Evolutionary conservation across 257 asterid genomes (phyloP).

Genomic region (Solanum peruvianum): DNA sequence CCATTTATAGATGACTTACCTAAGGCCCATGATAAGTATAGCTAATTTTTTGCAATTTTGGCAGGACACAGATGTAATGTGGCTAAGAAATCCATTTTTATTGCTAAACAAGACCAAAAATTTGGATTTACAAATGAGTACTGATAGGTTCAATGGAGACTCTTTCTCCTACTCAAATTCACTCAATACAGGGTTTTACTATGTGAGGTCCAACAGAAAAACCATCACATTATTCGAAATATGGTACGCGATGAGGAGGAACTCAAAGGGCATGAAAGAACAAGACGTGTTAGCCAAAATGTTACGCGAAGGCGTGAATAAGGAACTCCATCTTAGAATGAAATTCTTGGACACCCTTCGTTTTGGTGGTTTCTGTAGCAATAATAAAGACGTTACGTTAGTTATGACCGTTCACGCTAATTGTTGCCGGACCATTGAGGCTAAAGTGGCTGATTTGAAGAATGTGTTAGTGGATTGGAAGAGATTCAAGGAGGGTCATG

Average conservation of each 20-base stretch:
- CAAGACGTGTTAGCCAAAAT: slow-evolving; percentile 47
- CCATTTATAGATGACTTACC: neutral
- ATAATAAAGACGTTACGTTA: slow-evolving; percentile 11
- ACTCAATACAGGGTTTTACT: slow-evolving; percentile 66
- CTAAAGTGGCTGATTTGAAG: slow-evolving; percentile 50
- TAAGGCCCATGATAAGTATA: neutral
- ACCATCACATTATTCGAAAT: slow-evolving; percentile 37
- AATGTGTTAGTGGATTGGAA: slow-evolving; percentile 48
- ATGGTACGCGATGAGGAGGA: slow-evolving; percentile 37
- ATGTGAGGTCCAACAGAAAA: slow-evolving; percentile 29
- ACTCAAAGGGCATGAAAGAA: slow-evolving; percentile 38
- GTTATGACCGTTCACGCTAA: slow-evolving; percentile 63
- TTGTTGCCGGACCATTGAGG: slow-evolving; percentile 47
- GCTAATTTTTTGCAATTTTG: neutral
- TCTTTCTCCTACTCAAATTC: slow-evolving; percentile 14
- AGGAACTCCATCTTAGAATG: slow-evolving; percentile 6
- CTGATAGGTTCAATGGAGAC: slow-evolving; percentile 23
- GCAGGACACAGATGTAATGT: slow-evolving; percentile 53
- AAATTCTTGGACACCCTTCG: slow-evolving; percentile 30
- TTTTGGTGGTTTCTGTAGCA: slow-evolving; percentile 52
- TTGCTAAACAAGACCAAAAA: slow-evolving; percentile 15
- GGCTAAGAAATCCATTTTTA: slow-evolving; percentile 57
- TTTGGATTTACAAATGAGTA: slow-evolving; percentile 50
- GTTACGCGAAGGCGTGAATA: neutral
- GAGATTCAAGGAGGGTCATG: slow-evolving; percentile 8